Base-by-base conservation (phyloP, 306 rosid genomes). In the Malus fusca region DNA sequence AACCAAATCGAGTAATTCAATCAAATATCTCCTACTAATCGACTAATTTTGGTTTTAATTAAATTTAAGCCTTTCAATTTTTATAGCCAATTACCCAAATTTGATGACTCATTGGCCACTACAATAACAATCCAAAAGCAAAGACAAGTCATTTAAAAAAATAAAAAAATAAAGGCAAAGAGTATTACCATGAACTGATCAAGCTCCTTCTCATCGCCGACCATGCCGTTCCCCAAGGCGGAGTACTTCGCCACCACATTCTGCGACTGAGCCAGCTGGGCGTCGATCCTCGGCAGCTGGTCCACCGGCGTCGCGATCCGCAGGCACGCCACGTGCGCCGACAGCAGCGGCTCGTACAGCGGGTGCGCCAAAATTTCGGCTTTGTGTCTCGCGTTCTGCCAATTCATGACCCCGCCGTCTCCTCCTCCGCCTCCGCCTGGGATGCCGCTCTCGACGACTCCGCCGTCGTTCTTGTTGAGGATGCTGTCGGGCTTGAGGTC, bases 251-350 rank as follows among this genome's bases (percentile, higher is more conserved):
- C 89, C 68, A 95, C 89, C 70, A 95, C 97, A 90, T 89, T 95
- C 91, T 95, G 92, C 2, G 99, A 92, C 89, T 90, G 91, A 3
- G 92, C 90, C 46, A 95, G 86, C 91, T 95, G 97, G 25, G 97
- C 98, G 58, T 95, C 98, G 76, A 95, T 95, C 82, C 97, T 92
- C 2, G 99, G 97, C 78, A 95, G 74, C 90, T 95, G 99, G 80
- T 95, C 97, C 14, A 95, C 99, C 58, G 98, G 99, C 25, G 99
- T 95, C 37, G 99, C 98, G 83, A 95, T 95, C 82, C 98, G 86
- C 26, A 95, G 85, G 78, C 99, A 95, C 22, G 97, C 90, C 73
- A 95, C 99, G 72, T 92, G 98, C 4, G 99, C 98, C 53, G 98
- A 92, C 11, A 95, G 88, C 58, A 95, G 87, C 77, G 91, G 97